A percentile compares a stretch with the other conserved stretches of the same genome.
phyloP scores from a whole-genome alignment of 208 protist genomes.

The Wallacemonas sp. region DNA sequence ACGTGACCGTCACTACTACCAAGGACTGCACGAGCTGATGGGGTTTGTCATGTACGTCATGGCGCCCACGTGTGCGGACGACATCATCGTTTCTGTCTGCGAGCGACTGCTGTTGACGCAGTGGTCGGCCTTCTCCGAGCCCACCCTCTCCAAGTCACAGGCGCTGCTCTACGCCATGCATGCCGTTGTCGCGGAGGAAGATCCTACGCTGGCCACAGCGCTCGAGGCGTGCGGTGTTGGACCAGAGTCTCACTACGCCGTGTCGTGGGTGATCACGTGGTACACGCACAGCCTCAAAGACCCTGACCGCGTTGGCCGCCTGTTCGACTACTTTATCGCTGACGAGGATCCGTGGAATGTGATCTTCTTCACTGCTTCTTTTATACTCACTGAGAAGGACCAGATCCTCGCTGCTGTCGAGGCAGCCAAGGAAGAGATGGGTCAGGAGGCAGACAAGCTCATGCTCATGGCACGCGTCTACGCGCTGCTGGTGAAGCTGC shows the following conservation, averaged over 20 bases:
- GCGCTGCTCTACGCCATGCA: conserved; percentile 81
- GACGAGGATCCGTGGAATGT: conserved; percentile 47
- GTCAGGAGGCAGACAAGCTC: conserved; percentile 35
- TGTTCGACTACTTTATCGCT: conserved; percentile 80
- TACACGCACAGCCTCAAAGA: conserved; percentile 63
- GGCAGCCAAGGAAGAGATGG: conserved; percentile 26
- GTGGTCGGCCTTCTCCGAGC: conserved; percentile 56
- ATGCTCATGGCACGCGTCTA: conserved; percentile 76
- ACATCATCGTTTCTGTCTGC: conserved; percentile 62
- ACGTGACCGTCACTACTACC: conserved; percentile 70
- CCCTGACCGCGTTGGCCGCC: conserved; percentile 31
- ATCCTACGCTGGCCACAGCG: conserved; percentile 42
- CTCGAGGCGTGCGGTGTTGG: conserved; percentile 72
- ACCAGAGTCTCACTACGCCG: conserved; percentile 84
- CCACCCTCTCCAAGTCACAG: conserved; percentile 50
- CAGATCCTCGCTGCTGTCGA: conserved; percentile 48
- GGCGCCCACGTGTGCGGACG: conserved; percentile 22
- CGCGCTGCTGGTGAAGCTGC: conserved; percentile 48
- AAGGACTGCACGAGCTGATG: conserved; percentile 86
- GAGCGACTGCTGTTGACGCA: conserved; percentile 53
- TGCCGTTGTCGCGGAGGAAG: conserved; percentile 54
- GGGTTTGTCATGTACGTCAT: conserved; percentile 80
- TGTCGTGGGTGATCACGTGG: conserved; percentile 89
- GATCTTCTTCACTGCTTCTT: conserved; percentile 77
- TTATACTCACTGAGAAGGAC: conserved; percentile 53